Percentiles rank a stretch among this genome's conserved stretches.
These are phyloP conservation scores for Cyberlindnera samutprakarnensis DNA, from an alignment of 805 yeast genomes.

Conservation along the genomic window DNA sequence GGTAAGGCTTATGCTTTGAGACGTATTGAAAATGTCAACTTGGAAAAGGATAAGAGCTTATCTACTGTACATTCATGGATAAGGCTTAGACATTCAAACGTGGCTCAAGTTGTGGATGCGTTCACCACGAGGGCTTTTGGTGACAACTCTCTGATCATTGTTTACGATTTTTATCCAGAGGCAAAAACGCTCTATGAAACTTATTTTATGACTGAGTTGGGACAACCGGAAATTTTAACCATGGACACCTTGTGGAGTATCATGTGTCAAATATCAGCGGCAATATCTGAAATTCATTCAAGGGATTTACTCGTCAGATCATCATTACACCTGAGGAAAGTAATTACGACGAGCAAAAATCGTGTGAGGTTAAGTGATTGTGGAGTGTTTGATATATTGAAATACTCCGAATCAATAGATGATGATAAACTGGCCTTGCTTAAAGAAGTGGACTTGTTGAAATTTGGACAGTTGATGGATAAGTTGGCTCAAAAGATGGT, in stretches of 20 bases:
- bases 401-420: conserved; percentile 26
- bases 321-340: conserved; percentile 53
- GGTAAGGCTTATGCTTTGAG: conserved; percentile 74
- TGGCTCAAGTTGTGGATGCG: conserved; percentile 68
- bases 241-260: conserved; percentile 72
- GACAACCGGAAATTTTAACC: conserved; percentile 41
- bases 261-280: conserved; percentile 66
- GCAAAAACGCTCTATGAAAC: conserved; percentile 63
- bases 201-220: conserved; percentile 42
- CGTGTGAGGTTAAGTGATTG: conserved; percentile 65
- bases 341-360: conserved; percentile 65
- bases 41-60: conserved; percentile 51
- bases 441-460: conserved; percentile 48
- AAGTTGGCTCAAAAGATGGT: conserved; percentile 28
- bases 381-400: conserved; percentile 64
- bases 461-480: conserved; percentile 54
- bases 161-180: conserved; percentile 81
- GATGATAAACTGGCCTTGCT: conserved; percentile 19
- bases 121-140: conserved; percentile 85
- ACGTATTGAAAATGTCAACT: conserved; percentile 56
- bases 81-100: conserved; percentile 43
- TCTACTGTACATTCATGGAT: conserved; percentile 63
- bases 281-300: conserved; percentile 58
- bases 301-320: conserved; percentile 57
- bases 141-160: conserved; percentile 64